phyloP scores from a whole-genome alignment of 164 flowering plant genomes.

The Stephania yunnanensis region DNA sequence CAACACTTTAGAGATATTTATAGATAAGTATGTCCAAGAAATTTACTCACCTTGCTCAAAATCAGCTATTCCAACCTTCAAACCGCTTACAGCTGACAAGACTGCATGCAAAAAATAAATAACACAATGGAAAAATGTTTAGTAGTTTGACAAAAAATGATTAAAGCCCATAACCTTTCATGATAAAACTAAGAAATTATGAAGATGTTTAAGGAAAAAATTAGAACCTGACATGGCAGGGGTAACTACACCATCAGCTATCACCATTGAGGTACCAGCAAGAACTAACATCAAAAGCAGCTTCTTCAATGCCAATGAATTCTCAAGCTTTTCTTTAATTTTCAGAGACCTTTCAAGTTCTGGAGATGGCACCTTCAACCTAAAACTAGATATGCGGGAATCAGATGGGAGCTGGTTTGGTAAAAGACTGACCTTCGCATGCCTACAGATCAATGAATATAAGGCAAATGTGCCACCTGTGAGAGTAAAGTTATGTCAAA shows the following conservation, averaged over 20 bases:
- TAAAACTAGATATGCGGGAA: conserved; percentile 97
- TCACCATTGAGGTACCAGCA: conserved; percentile 95
- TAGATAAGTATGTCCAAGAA: not conserved
- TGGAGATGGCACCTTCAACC: conserved; percentile 94
- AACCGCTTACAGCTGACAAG: conserved; percentile 88
- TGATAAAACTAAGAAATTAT: not conserved
- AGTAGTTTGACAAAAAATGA: not conserved
- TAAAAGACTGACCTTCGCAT: conserved; percentile 97
- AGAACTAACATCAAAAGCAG: conserved; percentile 81
- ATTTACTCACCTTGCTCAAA: conserved; percentile 58
- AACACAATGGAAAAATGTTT: not conserved
- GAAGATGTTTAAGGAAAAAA: not conserved
- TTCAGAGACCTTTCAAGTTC: conserved; percentile 95
- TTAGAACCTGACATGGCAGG: conserved; percentile 98
- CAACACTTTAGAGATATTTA: not conserved
- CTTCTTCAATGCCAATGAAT: conserved; percentile 72
- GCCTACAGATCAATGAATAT: conserved; percentile 91
- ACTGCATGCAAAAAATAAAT: conserved; percentile 45
- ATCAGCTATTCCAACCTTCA: conserved; percentile 70
- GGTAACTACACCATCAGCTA: conserved; percentile 93
- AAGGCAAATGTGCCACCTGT: conserved; percentile 99
- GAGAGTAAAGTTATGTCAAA: conserved; percentile 15
- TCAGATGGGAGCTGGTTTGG: conserved; percentile 97
- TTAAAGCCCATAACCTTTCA: not conserved
- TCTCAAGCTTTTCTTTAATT: conserved; percentile 86